These are phyloP conservation scores for Fraxinus platypoda DNA, from an alignment of 305 asterid species.

Conservation along the genomic window DNA sequence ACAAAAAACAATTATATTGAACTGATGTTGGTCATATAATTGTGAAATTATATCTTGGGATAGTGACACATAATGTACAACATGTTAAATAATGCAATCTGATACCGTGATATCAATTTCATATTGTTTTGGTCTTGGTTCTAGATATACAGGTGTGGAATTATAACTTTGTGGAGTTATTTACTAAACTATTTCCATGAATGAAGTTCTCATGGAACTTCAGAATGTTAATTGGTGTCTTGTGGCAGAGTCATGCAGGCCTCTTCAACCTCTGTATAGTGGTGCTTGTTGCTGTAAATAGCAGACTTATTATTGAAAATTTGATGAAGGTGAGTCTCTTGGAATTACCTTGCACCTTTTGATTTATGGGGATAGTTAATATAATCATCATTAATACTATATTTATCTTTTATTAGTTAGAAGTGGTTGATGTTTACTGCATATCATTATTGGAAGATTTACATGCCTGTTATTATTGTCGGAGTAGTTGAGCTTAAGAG, in stretches of 20 bases:
- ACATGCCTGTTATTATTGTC: not conserved
- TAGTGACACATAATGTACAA: not conserved
- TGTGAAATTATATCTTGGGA: not conserved
- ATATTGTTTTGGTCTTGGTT: not conserved
- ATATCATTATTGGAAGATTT: not conserved
- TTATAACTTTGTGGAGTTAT: not conserved
- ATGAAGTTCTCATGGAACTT: not conserved
- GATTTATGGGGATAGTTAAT: conserved; percentile 6
- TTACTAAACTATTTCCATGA: not conserved
- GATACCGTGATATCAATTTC: not conserved
- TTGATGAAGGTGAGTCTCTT: conserved; percentile 78
- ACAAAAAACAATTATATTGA: not conserved
- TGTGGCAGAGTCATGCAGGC: conserved; percentile 96
- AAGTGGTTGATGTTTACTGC: conserved; percentile 15
- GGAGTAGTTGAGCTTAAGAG: conserved; percentile 7
- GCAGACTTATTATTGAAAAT: conserved; percentile 95
- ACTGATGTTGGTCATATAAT: not conserved
- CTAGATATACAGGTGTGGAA: not conserved
- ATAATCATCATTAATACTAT: not conserved
- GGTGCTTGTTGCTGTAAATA: conserved; percentile 96
- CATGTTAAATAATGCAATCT: not conserved
- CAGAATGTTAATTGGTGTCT: conserved; percentile 26
- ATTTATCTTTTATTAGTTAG: not conserved
- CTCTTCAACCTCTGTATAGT: conserved; percentile 96
- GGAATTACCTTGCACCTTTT: not conserved